These are phyloP conservation scores for Leccinum broughii DNA, from an alignment of 768 basidiomycete species.

Conservation along the genomic window DNA sequence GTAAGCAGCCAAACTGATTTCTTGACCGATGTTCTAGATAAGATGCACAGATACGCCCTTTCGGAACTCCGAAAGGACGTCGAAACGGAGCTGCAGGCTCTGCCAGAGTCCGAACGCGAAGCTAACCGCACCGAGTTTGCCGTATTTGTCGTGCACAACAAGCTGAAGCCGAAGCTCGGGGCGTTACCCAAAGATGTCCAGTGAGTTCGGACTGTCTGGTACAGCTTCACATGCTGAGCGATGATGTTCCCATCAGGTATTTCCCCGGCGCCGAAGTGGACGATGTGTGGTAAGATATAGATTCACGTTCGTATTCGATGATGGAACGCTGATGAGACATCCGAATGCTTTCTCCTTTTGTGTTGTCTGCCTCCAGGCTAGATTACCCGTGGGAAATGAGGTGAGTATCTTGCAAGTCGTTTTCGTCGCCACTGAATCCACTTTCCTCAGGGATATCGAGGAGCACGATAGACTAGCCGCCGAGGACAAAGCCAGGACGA, in stretches of 20 bases:
- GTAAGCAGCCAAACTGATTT: conserved; percentile 43
- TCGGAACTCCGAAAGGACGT: conserved; percentile 90
- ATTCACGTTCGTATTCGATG: not conserved
- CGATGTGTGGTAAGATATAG: conserved; percentile 64
- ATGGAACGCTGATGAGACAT: conserved; percentile 16
- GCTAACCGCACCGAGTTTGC: conserved; percentile 81
- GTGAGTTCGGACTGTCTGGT: conserved; percentile 41
- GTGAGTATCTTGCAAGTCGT: conserved; percentile 42
- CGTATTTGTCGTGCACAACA: conserved; percentile 95
- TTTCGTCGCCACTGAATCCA: not conserved
- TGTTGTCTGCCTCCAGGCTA: conserved; percentile 48
- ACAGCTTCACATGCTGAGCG: conserved; percentile 5
- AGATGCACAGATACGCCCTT: conserved; percentile 72
- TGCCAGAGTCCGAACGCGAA: conserved; percentile 75
- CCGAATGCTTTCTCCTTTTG: not conserved
- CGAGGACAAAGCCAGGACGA: conserved; percentile 34
- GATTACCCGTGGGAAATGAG: conserved; percentile 84
- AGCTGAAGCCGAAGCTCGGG: conserved; percentile 83
- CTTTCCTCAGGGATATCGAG: conserved; percentile 61
- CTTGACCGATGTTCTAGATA: conserved; percentile 3
- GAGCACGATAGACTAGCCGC: conserved; percentile 68
- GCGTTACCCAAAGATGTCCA: conserved; percentile 63
- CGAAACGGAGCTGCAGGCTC: conserved; percentile 59
- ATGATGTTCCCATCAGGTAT: conserved; percentile 48
- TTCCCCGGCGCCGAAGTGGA: conserved; percentile 77